Base-by-base conservation (phyloP, 2,329 filamentous ascomycete genomes). In the Bipolaris sorokiniana region DNA sequence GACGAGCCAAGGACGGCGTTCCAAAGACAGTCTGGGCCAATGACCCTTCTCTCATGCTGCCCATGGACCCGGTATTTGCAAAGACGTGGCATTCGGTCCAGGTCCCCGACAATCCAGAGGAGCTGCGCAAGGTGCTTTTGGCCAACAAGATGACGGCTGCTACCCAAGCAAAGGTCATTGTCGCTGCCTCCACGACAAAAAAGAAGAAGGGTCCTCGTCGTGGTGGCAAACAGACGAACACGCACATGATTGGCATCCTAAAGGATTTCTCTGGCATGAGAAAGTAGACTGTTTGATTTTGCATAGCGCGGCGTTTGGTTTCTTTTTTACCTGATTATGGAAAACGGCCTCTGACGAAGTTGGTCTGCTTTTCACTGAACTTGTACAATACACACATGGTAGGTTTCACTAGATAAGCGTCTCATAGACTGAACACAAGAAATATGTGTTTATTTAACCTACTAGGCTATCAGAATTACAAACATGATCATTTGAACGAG, bases 1-100 rank as follows among this genome's bases (percentile, higher is more conserved):
- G 91, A 20, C 87, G 93, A 59, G 93, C 93, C 54, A 98, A 98
- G 80, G 94, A 98, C 75, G 89, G 90, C 71, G 86, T 90, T 66
- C 88, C 94, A 1, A 88, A 89, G 68, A 91, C 90, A 80, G 88
- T 99, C 51, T 72, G 93, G 92, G 84, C 88, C 50, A 91, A 99
- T 76, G 91, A 97, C 68, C 86, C 92, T 13, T 88, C 87, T 11
- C 84, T 97, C 50, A 85, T 88, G 68, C 85, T 92, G 72, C 75
- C 80, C 34, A 88, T 98, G 66, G 92, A 97, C 71, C 79, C 85
- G 7, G 92, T 97, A 75, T 97, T 98, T 76, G 84, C 88, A 74
- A 80, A 82, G 57, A 90, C 94, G 79, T 99, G 93, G 92, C 84
- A 89, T 62, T 89, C 89, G 71, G 89, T 91, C 50, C 86, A 88